phyloP scores from a whole-genome alignment of 345 rosid genomes.

The Syzygium aqueum region DNA sequence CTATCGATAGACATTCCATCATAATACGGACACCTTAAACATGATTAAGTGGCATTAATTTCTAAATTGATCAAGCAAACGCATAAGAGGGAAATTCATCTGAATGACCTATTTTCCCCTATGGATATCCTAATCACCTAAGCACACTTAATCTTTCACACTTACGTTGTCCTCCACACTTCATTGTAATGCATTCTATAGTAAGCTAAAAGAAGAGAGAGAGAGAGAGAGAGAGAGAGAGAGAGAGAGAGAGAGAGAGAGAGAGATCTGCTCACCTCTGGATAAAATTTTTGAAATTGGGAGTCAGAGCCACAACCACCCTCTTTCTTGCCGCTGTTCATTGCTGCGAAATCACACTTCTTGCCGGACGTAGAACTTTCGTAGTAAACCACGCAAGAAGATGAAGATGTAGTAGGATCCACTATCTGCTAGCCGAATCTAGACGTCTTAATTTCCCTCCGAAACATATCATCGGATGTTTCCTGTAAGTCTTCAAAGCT shows the following conservation, averaged over 20 bases:
- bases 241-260: not conserved
- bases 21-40: constrained; percentile 11
- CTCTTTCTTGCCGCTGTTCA: not conserved
- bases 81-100: not conserved
- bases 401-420: not conserved
- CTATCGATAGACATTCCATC: not conserved
- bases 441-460: constrained; percentile 28
- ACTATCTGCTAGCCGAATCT: not conserved
- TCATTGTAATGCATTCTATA: not conserved
- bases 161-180: not conserved
- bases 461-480: constrained; percentile 70
- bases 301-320: not conserved
- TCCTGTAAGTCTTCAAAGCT: constrained; percentile 67
- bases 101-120: not conserved
- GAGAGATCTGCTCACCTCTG: not conserved
- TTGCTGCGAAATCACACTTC: not conserved
- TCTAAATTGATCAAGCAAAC: not conserved
- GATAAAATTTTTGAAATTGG: not conserved
- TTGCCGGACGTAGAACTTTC: not conserved
- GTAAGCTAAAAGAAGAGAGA: not conserved
- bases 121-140: not conserved
- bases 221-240: not conserved
- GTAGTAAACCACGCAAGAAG: constrained; percentile 51
- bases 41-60: not conserved
- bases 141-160: not conserved